Evolutionary conservation across 2,329 filamentous ascomycete species (phyloP), one percentile per base, ranked within the genome.

Genomic region (Verticillium dahliae): DNA sequence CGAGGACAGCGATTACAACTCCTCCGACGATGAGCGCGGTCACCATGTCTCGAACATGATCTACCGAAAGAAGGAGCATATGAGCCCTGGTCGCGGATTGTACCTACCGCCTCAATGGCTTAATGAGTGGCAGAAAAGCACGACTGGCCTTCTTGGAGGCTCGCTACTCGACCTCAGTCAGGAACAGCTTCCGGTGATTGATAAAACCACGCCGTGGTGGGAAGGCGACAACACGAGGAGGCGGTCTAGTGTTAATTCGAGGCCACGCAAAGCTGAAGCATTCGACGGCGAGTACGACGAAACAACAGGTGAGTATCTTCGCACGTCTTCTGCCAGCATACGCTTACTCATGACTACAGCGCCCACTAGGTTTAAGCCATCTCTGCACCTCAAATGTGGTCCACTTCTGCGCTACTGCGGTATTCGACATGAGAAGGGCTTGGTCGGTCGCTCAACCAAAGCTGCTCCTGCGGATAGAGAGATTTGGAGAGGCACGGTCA

Each of bases 331-430:
- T 15, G 15, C 10, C 5, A 15, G 27, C 4, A 27, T 52, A 22
- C 5, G 45, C 45, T 52, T 9, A 52, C n/a, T 10, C 9, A 22
- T 22, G 7, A 4, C 7, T n/a, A n/a, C 56, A 82, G 80, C 78
- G 45, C 83, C 84, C 15, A 91, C 90, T 18, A 83, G 84, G 62
- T 99, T 98, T 75, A 90, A 90, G 67, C 95, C 95, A 27, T 83
- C 86, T 3, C 75, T 99, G 41, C 93, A 91, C 71, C 80, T 99
- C 60, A 93, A 92, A 74, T 97, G 94, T 70, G 95, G 95, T 0
- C 95, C 95, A 6, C 78, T 99, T 27, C 78, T 99, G 65, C 87
- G 95, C 63, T 99, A 96, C 73, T 94, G 90, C 61, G 95, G 96
- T 22, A 86, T 97, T 52, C 86, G 89, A 50, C 81, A 81, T 45